Evolutionary conservation across 371 early-diverging fungal species (phyloP).

Genomic region (Capniomyces stellatus): DNA sequence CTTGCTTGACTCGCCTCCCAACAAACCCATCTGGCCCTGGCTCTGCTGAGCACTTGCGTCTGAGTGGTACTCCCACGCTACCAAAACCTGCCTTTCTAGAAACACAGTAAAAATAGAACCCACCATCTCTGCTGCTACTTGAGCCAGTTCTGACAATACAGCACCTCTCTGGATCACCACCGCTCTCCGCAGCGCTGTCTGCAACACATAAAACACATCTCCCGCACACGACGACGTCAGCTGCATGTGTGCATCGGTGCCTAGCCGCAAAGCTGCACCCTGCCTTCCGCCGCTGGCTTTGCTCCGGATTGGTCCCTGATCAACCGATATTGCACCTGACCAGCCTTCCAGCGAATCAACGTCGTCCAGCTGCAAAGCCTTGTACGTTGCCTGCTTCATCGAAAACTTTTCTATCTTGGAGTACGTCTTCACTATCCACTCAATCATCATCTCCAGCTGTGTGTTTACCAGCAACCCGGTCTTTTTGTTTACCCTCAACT

Average conservation of each 20-base stretch:
- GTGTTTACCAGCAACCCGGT: conserved; percentile 17
- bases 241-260: not conserved
- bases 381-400: conserved; percentile 7
- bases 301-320: not conserved
- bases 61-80: not conserved
- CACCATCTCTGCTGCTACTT: conserved; percentile 5
- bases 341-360: conserved; percentile 14
- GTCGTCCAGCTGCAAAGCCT: conserved; percentile 23
- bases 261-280: not conserved
- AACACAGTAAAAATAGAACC: conserved; percentile 7
- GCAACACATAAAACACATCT: conserved; percentile 78
- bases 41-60: not conserved
- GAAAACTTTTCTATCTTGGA: conserved; percentile 17
- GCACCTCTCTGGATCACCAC: conserved; percentile 46
- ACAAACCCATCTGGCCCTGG: not conserved
- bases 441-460: conserved; percentile 8
- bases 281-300: no score
- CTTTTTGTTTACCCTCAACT: conserved; percentile 6
- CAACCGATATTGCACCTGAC: conserved; percentile 3
- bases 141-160: conserved; percentile 11
- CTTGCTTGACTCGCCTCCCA: not conserved
- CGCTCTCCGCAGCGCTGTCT: conserved; percentile 48
- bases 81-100: conserved; percentile 10
- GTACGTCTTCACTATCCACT: conserved; percentile 15
- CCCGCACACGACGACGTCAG: conserved; percentile 69